Conservation (phyloP, 352 stramenopile species). For the Pythium folliculosum region DNA sequence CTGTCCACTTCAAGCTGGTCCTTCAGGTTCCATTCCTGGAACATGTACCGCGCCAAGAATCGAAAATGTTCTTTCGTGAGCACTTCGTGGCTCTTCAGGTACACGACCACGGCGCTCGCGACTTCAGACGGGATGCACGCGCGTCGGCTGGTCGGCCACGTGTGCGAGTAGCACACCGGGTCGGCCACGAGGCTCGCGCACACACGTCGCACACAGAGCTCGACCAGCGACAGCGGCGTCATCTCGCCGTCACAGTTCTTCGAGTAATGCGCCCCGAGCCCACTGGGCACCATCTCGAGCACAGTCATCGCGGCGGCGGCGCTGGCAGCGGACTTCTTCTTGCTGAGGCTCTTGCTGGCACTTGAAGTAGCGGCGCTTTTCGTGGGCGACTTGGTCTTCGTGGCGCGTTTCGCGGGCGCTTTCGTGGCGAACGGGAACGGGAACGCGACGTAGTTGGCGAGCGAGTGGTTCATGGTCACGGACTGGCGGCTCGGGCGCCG, state of each 20-base stretch:
- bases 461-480: conserved; percentile 47
- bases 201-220: conserved; percentile 56
- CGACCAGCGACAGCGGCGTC: conserved; percentile 53
- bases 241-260: conserved; percentile 44
- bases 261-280: conserved; percentile 56
- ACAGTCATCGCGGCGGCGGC: neutral
- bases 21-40: conserved; percentile 60
- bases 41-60: conserved; percentile 46
- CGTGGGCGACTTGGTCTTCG: conserved; percentile 8
- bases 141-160: conserved; percentile 4
- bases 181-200: conserved; percentile 48
- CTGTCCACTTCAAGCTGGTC: conserved; percentile 52
- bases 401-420: conserved; percentile 15
- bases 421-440: conserved; percentile 74
- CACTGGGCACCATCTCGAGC: conserved; percentile 24
- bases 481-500: conserved; percentile 27
- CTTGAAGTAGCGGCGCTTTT: neutral
- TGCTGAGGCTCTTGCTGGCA: neutral
- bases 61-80: conserved; percentile 63
- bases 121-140: conserved; percentile 35
- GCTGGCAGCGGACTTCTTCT: neutral
- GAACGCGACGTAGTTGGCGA: conserved; percentile 78
- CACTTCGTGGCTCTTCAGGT: conserved; percentile 55
- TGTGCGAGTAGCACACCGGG: conserved; percentile 36
- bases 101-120: conserved; percentile 46